These are phyloP conservation scores for Solanum pennellii DNA, from an alignment of 257 asterid genomes.

Conservation along the genomic window DNA sequence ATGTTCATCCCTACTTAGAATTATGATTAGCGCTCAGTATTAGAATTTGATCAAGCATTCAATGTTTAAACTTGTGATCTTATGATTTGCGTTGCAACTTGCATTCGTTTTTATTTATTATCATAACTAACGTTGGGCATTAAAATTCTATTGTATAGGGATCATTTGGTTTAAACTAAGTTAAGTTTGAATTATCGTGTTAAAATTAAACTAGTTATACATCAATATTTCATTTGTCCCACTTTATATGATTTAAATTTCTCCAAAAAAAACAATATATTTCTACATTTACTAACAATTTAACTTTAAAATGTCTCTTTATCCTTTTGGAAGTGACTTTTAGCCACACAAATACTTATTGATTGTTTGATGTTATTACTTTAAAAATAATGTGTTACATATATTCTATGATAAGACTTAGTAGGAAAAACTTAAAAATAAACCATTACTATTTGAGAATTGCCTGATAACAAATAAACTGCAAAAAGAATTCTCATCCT, in stretches of 20 bases:
- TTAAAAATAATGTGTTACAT: too few relatives aligned
- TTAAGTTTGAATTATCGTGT: not conserved
- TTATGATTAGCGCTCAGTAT: not conserved
- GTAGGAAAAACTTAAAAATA: not conserved
- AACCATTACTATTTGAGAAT: slow-evolving; percentile 12
- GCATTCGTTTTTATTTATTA: not conserved
- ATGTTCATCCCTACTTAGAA: too few relatives aligned
- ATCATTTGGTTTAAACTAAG: not conserved
- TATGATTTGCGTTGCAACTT: accelerated
- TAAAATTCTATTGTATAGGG: not conserved
- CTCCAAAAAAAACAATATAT: too few relatives aligned
- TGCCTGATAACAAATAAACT: slow-evolving; percentile 23
- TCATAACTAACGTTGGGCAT: not conserved
- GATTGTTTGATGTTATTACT: not conserved
- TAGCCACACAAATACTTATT: too few relatives aligned
- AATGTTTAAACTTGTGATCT: not conserved
- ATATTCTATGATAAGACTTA: not conserved
- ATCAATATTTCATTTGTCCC: too few relatives aligned
- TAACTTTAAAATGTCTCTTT: too few relatives aligned
- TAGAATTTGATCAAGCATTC: accelerated
- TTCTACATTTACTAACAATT: too few relatives aligned
- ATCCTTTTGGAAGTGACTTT: too few relatives aligned
- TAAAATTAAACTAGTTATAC: not conserved
- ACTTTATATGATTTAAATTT: not conserved
- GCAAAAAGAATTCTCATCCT: slow-evolving; percentile 27